A percentile compares a stretch with the other conserved stretches of the same genome.
These are phyloP conservation scores for Metschnikowia corniflorae DNA, from an alignment of 805 yeast species.

Conservation along the genomic window DNA sequence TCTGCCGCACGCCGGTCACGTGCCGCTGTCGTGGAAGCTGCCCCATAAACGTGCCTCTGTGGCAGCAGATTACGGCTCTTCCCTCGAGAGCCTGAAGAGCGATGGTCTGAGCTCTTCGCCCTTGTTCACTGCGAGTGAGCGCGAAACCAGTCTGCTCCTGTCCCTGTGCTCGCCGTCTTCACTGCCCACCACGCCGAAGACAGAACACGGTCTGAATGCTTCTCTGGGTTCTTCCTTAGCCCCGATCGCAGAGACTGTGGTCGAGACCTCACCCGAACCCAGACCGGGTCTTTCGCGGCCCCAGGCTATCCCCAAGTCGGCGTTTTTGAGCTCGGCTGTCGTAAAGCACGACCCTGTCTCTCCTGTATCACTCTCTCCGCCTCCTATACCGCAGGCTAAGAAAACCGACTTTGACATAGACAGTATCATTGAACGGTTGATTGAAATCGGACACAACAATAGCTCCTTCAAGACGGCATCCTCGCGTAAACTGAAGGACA, in stretches of 20 bases:
- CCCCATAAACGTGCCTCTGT: background rate
- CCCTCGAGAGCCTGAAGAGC: constrained; percentile 42
- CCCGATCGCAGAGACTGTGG: constrained; percentile 22
- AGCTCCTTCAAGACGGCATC: constrained; percentile 8
- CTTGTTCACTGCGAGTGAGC: constrained; percentile 30
- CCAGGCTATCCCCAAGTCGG: constrained; percentile 8
- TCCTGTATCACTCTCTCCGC: constrained; percentile 24
- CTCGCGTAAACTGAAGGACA: constrained; percentile 32
- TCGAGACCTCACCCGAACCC: constrained; percentile 19
- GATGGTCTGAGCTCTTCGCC: constrained; percentile 29
- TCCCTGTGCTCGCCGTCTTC: constrained; percentile 25
- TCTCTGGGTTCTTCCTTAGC: constrained; percentile 17
- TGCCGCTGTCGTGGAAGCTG: constrained; percentile 9
- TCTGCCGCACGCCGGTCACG: constrained; percentile 4
- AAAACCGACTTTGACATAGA: constrained; percentile 51
- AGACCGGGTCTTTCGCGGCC: constrained; percentile 1
- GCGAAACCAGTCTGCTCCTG: constrained; percentile 39
- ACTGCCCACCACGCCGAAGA: constrained; percentile 13
- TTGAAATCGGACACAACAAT: constrained; percentile 43
- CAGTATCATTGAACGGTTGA: constrained; percentile 56
- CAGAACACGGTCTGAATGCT: constrained; percentile 3
- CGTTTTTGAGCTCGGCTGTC: constrained; percentile 1
- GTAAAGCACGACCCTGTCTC: constrained; percentile 4
- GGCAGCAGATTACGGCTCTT: constrained; percentile 27
- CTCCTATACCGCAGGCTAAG: constrained; percentile 17